phyloP scores from a whole-genome alignment of 805 yeast species.

The Hanseniaspora occidentalis region DNA sequence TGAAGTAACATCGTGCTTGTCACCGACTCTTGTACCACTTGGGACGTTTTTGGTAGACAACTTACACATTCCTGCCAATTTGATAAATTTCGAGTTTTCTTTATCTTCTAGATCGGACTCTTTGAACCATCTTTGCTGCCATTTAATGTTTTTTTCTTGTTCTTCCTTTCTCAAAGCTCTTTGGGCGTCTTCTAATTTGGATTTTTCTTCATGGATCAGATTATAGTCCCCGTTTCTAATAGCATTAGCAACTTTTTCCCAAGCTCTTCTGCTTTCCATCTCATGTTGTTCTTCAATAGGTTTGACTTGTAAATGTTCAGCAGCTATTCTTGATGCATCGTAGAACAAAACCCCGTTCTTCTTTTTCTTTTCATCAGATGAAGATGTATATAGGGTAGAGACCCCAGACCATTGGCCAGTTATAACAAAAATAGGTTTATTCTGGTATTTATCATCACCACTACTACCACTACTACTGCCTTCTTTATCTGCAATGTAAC shows the following conservation, averaged over 20 bases:
- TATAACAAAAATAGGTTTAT: conserved; percentile 64
- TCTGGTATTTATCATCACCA: conserved; percentile 9
- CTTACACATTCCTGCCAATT: conserved; percentile 35
- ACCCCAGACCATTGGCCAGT: conserved; percentile 87
- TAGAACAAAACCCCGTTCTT: conserved; percentile 43
- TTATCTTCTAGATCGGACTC: conserved; percentile 28
- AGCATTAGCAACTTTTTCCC: conserved; percentile 85
- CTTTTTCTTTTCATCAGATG: conserved; percentile 8
- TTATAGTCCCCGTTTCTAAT: conserved; percentile 65
- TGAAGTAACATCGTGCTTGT: conserved; percentile 34
- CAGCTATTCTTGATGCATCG: conserved; percentile 40
- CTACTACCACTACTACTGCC: neutral
- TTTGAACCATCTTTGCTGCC: conserved; percentile 82
- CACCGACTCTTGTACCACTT: conserved; percentile 47
- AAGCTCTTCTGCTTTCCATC: conserved; percentile 79
- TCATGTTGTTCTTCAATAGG: conserved; percentile 71
- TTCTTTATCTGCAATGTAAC: conserved; percentile 31
- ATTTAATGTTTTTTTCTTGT: conserved; percentile 42
- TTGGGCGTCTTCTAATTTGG: conserved; percentile 71
- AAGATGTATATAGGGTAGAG: conserved; percentile 35
- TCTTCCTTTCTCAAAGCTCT: conserved; percentile 72
- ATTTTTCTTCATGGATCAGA: conserved; percentile 60
- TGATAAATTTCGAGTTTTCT: conserved; percentile 22
- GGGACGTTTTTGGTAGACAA: conserved; percentile 54
- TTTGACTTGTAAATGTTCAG: conserved; percentile 56